Base-by-base conservation (phyloP, 768 basidiomycete genomes). In the Sutorius australiensis region DNA sequence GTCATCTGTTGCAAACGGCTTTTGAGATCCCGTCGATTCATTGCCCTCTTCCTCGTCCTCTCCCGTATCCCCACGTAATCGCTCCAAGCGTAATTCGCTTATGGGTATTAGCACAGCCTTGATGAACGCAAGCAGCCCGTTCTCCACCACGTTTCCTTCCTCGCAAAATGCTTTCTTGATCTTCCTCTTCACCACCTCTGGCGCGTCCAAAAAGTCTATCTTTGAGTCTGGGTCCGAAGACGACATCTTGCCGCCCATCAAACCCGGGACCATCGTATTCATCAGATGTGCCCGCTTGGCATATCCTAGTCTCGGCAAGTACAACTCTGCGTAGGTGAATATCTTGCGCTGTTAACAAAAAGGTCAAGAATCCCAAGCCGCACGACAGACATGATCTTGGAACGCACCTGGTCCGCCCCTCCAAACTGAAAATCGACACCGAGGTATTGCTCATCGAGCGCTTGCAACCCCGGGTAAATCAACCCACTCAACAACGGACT, bases 361-460 rank as follows among this genome's bases (percentile, higher is more conserved):
- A 27, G 2, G 14, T 44, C 44, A 30, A 58, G 45, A 43, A 37
- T 38, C 3, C n/a, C 14, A 11, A 28, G 43, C 27, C 34, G 33
- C 17, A 31, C 27, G 48, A 33, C 21, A 34, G 5, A 37, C 12
- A 16, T 21, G 9, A 16, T 34, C 38, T 47, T 11, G 16, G 50
- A 31, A 65, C 80, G 48, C 50, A 95, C 95, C 81, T 98, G 95
- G 67, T 99, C 97, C 9, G 92, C 86, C 48, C 97, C 97, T 14
- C 95, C 97, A 60, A 99, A 99, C 71, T 98, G 97, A 74, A 99
- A 95, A 68, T 98, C 93, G 28, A 90, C 88, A 16, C 79, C 91
- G 17, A 99, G 81, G 78, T 98, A 98, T 73, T 98, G 85, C 71
- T 99, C 97, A 61, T 99, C 97, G 27, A 99, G 82, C 10, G 97